phyloP scores from a whole-genome alignment of 352 stramenopile genomes.

The Thalassiosira livingstoniorum region DNA sequence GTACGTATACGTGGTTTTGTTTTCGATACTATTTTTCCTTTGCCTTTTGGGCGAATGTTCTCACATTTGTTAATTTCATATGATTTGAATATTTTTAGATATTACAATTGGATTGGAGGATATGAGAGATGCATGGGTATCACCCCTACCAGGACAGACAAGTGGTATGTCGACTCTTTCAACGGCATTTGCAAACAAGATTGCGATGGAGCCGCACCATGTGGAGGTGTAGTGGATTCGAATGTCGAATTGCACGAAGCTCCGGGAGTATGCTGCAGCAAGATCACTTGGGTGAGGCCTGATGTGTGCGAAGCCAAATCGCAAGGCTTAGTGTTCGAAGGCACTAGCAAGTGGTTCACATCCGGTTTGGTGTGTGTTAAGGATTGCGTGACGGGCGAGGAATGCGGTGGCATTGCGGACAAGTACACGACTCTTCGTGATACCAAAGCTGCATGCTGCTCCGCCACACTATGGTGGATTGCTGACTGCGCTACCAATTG shows the following conservation, averaged over 20 bases:
- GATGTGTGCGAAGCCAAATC: background rate
- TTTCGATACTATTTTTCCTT: too few relatives aligned
- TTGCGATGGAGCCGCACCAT: background rate
- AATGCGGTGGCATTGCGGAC: background rate
- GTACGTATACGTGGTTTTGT: too few relatives aligned
- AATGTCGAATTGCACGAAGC: background rate
- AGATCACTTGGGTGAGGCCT: background rate
- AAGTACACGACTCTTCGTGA: background rate
- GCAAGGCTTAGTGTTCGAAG: background rate
- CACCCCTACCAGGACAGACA: background rate
- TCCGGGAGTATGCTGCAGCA: background rate
- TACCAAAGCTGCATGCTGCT: background rate
- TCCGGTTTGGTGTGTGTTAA: background rate
- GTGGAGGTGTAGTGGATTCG: background rate
- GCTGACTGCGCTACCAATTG: background rate
- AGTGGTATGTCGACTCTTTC: background rate
- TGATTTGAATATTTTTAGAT: too few relatives aligned
- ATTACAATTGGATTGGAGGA: too few relatives aligned
- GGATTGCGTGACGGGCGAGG: background rate
- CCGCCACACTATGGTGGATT: background rate
- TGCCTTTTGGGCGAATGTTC: too few relatives aligned
- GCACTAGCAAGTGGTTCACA: background rate
- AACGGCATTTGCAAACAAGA: background rate
- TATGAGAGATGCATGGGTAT: background rate
- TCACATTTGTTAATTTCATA: too few relatives aligned